Percentiles rank a stretch among this genome's conserved stretches.
phyloP scores from a whole-genome alignment of 306 rosid species.

The cucumber (Cucumis sativus) region DNA sequence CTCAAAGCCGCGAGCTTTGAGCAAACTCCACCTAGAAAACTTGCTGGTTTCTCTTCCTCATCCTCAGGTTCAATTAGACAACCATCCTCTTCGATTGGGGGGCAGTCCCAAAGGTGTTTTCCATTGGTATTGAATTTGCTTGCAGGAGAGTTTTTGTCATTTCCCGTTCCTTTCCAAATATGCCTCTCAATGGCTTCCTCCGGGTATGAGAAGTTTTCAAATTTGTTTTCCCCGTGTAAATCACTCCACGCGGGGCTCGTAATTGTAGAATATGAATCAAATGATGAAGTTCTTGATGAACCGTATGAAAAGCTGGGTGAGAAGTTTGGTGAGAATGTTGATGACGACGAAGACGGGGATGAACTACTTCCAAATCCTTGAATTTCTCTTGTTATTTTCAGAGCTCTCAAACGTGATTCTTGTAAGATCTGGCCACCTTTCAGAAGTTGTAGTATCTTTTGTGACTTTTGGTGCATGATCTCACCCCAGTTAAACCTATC shows the following conservation, averaged over 20 bases:
- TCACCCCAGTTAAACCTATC: slow-evolving; percentile 70
- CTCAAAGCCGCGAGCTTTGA: slow-evolving; percentile 26
- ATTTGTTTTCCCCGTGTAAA: background rate
- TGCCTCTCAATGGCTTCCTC: background rate
- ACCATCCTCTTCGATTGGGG: slow-evolving; percentile 22
- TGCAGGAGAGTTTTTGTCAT: background rate
- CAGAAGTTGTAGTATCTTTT: slow-evolving; percentile 33
- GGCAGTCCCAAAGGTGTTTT: slow-evolving; percentile 29
- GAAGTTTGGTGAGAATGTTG: background rate
- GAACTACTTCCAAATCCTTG: slow-evolving; percentile 48
- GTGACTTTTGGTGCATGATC: slow-evolving; percentile 49
- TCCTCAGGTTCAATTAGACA: slow-evolving; percentile 20
- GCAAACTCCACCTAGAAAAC: slow-evolving; percentile 29
- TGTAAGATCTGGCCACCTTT: slow-evolving; percentile 25
- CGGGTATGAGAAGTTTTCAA: background rate
- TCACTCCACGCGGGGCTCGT: slow-evolving; percentile 14
- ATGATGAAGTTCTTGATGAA: slow-evolving; percentile 29
- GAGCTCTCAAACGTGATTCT: slow-evolving; percentile 61
- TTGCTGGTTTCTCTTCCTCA: slow-evolving; percentile 23
- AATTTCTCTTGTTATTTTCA: slow-evolving; percentile 61
- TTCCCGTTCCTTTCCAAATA: slow-evolving; percentile 10
- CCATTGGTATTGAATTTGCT: slow-evolving; percentile 1
- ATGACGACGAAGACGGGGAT: slow-evolving; percentile 6
- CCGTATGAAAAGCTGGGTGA: slow-evolving; percentile 18
- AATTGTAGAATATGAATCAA: slow-evolving; percentile 32